A percentile compares a stretch with the other conserved stretches of the same genome.
phyloP scores from a whole-genome alignment of 1,284 basidiomycete genomes.

The Puccinia polysora region DNA sequence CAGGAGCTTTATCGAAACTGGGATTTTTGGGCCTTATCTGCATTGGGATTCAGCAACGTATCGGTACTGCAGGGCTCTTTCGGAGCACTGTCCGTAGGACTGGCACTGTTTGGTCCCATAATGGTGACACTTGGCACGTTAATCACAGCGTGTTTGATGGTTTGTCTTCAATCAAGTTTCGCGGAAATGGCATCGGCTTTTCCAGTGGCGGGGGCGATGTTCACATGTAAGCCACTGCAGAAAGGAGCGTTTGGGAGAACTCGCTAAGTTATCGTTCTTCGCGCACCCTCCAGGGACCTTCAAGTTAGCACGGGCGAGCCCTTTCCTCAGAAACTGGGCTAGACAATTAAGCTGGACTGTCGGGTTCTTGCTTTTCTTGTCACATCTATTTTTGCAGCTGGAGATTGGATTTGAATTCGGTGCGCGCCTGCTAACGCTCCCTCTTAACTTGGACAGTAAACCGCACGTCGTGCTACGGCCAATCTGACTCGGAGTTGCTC shows the following conservation, averaged over 20 bases:
- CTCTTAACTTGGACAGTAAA: neutral
- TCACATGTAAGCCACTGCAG: constrained; percentile 37
- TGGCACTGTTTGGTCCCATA: constrained; percentile 4
- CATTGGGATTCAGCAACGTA: constrained; percentile 29
- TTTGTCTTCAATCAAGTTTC: neutral
- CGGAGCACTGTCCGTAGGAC: neutral
- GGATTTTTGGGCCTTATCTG: constrained; percentile 37
- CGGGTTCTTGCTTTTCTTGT: neutral
- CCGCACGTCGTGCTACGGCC: neutral
- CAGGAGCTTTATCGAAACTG: constrained; percentile 38
- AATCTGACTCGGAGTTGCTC: neutral
- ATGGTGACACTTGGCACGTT: constrained; percentile 10
- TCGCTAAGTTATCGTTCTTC: neutral
- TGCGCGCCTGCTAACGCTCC: neutral
- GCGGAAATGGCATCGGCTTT: constrained; percentile 40
- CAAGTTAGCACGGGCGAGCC: constrained; percentile 27
- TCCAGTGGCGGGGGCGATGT: constrained; percentile 39
- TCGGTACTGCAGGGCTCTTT: constrained; percentile 7
- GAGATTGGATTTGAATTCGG: constrained; percentile 11
- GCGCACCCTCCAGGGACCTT: constrained; percentile 22
- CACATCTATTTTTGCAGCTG: constrained; percentile 27
- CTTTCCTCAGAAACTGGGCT: constrained; percentile 31
- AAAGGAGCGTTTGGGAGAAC: too few relatives aligned
- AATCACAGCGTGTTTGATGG: neutral
- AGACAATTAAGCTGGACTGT: constrained; percentile 27